These are phyloP conservation scores for Blakeslea trispora DNA, from an alignment of 371 early-diverging fungal species.

Conservation along the genomic window DNA sequence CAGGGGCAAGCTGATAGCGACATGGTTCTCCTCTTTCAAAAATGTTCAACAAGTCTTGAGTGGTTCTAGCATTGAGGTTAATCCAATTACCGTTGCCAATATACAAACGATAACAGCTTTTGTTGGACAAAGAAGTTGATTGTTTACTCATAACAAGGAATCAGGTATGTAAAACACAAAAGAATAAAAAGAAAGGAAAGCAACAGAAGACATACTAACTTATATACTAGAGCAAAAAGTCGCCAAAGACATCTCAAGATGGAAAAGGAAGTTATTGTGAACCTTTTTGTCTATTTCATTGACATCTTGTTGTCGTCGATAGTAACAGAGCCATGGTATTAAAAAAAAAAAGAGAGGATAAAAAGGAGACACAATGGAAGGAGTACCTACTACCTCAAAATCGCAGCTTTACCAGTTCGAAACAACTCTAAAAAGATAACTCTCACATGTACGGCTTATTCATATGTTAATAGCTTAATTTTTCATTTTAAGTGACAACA, in stretches of 20 bases:
- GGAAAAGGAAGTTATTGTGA: background rate
- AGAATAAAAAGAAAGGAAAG: slow-evolving; percentile 8
- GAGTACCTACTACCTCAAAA: background rate
- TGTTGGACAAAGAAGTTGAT: slow-evolving; percentile 6
- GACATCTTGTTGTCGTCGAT: slow-evolving; percentile 23
- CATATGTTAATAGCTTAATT: background rate
- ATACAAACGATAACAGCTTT: slow-evolving; percentile 38
- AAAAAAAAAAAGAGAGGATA: background rate
- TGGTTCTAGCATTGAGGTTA: slow-evolving; percentile 31
- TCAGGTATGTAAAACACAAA: too few species aligned
- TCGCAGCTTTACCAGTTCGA: background rate
- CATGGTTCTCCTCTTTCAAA: slow-evolving; percentile 35
- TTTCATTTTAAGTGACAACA: slow-evolving; percentile 16
- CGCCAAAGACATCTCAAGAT: background rate
- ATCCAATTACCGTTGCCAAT: slow-evolving; percentile 53
- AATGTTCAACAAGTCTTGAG: slow-evolving; percentile 36
- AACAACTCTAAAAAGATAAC: background rate
- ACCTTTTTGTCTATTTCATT: slow-evolving; percentile 20
- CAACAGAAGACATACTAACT: background rate
- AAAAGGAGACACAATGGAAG: background rate
- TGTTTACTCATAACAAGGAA: background rate
- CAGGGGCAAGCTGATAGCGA: slow-evolving; percentile 38
- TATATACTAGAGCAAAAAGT: slow-evolving; percentile 11
- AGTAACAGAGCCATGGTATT: background rate
- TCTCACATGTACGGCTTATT: background rate